These are phyloP conservation scores for Colletotrichum incanum DNA, from an alignment of 2,329 filamentous ascomycete genomes.

Conservation along the genomic window DNA sequence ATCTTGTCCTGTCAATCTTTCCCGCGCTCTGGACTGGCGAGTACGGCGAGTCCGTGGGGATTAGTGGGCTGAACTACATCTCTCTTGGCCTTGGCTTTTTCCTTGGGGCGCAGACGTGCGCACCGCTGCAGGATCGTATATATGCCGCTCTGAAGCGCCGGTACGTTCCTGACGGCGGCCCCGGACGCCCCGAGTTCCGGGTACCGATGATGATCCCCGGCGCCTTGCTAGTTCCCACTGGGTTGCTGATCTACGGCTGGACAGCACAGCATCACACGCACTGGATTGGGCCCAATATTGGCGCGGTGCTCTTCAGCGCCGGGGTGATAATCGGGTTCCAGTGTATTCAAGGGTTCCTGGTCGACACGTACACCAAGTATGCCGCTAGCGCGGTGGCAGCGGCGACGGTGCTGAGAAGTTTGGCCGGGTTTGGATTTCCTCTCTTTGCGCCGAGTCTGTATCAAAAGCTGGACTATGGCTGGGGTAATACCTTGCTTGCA, in stretches of 20 bases:
- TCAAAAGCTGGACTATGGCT: slow-evolving; percentile 57
- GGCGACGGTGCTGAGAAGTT: slow-evolving; percentile 60
- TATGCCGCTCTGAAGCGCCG: slow-evolving; percentile 61
- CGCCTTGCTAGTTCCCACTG: slow-evolving; percentile 58
- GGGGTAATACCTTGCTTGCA: slow-evolving; percentile 61
- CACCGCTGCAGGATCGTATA: slow-evolving; percentile 62
- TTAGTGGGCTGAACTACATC: slow-evolving; percentile 65
- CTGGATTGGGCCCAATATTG: slow-evolving; percentile 64
- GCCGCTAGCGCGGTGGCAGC: slow-evolving; percentile 63
- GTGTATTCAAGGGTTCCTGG: slow-evolving; percentile 63
- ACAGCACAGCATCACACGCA: slow-evolving; percentile 59
- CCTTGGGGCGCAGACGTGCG: slow-evolving; percentile 62
- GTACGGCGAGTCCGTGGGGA: slow-evolving; percentile 61
- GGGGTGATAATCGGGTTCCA: slow-evolving; percentile 60
- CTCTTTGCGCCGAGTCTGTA: slow-evolving; percentile 67
- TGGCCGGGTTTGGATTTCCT: slow-evolving; percentile 68
- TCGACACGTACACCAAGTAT: slow-evolving; percentile 63
- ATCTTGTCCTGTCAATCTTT: slow-evolving; percentile 67
- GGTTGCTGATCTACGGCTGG: slow-evolving; percentile 64
- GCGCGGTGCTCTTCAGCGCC: slow-evolving; percentile 56
- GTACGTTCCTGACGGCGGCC: slow-evolving; percentile 52
- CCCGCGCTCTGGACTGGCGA: slow-evolving; percentile 60
- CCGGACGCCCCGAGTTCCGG: slow-evolving; percentile 60
- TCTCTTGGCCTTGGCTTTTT: slow-evolving; percentile 65
- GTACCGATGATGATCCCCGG: slow-evolving; percentile 60